phyloP scores from a whole-genome alignment of 768 basidiomycete species.

The Leccinum aurantiacum region DNA sequence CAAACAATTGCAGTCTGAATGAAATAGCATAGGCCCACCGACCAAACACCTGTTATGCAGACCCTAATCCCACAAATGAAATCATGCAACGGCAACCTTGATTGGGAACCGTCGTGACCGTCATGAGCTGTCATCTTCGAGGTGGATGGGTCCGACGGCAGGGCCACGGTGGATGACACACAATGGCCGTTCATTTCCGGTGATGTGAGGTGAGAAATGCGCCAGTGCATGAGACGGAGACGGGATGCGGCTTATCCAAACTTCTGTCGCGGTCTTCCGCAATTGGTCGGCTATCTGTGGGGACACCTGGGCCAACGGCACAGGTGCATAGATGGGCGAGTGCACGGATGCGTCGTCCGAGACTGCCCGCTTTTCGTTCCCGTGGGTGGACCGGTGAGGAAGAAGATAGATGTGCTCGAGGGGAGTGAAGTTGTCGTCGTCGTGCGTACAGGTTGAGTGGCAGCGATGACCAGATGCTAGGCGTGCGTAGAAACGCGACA shows the following conservation, averaged over 20 bases:
- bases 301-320: constrained; percentile 57
- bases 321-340: constrained; percentile 62
- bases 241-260: constrained; percentile 50
- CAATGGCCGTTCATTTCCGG: constrained; percentile 2
- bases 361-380: constrained; percentile 7
- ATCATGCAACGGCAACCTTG: background rate
- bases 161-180: background rate
- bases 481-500: constrained; percentile 63
- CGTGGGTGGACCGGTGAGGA: constrained; percentile 30
- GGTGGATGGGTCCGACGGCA: constrained; percentile 24
- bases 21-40: background rate
- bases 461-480: constrained; percentile 44
- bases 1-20: constrained; percentile 5
- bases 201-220: background rate
- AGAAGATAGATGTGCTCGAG: constrained; percentile 67
- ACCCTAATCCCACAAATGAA: background rate
- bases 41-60: background rate
- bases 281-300: constrained; percentile 49
- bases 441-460: constrained; percentile 10
- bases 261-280: constrained; percentile 59
- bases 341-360: constrained; percentile 4
- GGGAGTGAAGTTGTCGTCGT: constrained; percentile 28
- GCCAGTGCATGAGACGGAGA: constrained; percentile 1
- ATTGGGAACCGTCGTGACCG: background rate
- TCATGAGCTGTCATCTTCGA: constrained; percentile 16